Evolutionary conservation across 768 basidiomycete species (phyloP), one percentile per base, ranked within the genome.

Genomic region (Infundibulicybe gibba): DNA sequence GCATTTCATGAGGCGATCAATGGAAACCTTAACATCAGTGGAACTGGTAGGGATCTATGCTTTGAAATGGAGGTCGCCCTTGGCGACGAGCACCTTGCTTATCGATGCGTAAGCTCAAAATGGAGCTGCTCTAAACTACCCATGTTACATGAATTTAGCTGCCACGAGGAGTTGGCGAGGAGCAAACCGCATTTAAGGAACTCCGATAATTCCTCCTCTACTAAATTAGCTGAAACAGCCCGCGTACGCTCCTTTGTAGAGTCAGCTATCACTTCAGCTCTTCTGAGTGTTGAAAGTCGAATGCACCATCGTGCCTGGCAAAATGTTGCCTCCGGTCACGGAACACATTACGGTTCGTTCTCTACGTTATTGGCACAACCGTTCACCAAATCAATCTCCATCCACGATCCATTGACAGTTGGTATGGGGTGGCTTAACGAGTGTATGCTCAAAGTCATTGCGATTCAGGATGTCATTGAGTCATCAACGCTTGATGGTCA

Each of bases 381-480:
- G 2, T 66, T 58, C 38, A 61, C 74, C 6, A 74, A 76, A 41
- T 62, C 69, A 9, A 64, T 73, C 14, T 58, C 67, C 11, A 71
- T 75, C 25, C 68, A 69, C 25, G 76, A 81, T 30, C 68, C 76
- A 5, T 65, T 90, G 39, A 80, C 83, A 3, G 76, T 86, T 13
- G 90, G 92, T 58, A 77, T 90, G 53, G 87, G 87, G 9, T 93
- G 90, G 89, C 65, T 91, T 33, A 60, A 92, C 48, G 90, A 93
- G 61, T 78, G 88, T 38, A 78, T 92, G 64, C 66, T 92, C 32
- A 90, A 92, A 60, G 71, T 92, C 40, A 78, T 91, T 49, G 81
- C 83, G 20, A 75, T 81, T 43, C 83, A 88, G 3, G 88, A 93
- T 59, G 71, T 82, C 13, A 64, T 89, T 6, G 77, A 81, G 40